These are phyloP conservation scores for Pholiota molesta DNA, from an alignment of 768 basidiomycete genomes.

Conservation along the genomic window DNA sequence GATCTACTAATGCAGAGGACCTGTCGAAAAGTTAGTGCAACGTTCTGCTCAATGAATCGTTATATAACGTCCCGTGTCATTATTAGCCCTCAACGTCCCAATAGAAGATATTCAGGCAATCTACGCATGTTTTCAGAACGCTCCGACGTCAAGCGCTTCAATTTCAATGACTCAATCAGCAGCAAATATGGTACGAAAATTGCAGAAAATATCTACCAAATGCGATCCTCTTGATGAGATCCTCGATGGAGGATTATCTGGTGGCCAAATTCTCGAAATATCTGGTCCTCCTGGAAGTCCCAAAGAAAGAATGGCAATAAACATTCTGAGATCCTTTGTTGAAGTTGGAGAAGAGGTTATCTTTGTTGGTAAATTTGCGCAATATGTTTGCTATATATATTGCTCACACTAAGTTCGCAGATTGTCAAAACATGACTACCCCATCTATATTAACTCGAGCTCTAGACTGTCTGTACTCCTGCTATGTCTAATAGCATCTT, in stretches of 20 bases:
- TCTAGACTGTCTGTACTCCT: constrained; percentile 28
- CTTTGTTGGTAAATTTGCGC: constrained; percentile 58
- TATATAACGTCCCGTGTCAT: background rate
- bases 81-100: constrained; percentile 53
- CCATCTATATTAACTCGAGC: constrained; percentile 31
- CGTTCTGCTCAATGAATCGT: background rate
- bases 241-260: constrained; percentile 63
- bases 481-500: background rate
- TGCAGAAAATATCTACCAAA: constrained; percentile 39
- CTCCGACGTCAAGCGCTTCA: constrained; percentile 24
- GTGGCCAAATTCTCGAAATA: constrained; percentile 69
- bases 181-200: constrained; percentile 38
- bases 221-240: constrained; percentile 58
- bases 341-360: constrained; percentile 54
- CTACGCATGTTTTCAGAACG: constrained; percentile 42
- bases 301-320: constrained; percentile 58
- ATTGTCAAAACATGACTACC: constrained; percentile 47
- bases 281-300: constrained; percentile 77
- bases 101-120: constrained; percentile 48
- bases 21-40: constrained; percentile 50
- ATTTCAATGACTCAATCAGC: constrained; percentile 58
- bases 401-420: constrained; percentile 32
- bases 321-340: constrained; percentile 51
- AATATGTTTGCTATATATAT: constrained; percentile 5
- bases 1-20: constrained; percentile 41